Evolutionary conservation across 371 early-diverging fungal genomes (phyloP).

Genomic region (Mortierella sp.): DNA sequence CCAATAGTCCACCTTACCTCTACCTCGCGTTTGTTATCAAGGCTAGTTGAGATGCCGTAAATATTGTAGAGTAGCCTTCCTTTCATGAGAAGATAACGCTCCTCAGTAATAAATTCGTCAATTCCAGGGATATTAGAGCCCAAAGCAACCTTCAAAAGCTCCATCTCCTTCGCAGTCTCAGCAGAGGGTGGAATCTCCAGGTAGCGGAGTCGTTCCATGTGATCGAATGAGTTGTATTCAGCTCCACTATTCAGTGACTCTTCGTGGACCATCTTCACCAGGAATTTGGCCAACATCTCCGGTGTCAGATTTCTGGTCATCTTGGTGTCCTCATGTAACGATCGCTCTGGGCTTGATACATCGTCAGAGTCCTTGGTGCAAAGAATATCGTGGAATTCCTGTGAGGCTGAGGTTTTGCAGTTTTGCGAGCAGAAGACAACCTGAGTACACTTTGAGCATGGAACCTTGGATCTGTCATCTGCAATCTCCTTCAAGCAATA

Average conservation of each 20-base stretch:
- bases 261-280: slow-evolving; percentile 79
- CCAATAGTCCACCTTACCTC: slow-evolving; percentile 36
- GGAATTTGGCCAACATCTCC: slow-evolving; percentile 79
- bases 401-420: slow-evolving; percentile 67
- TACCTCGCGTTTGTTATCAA: slow-evolving; percentile 37
- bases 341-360: slow-evolving; percentile 18
- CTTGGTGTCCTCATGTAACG: slow-evolving; percentile 49
- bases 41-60: slow-evolving; percentile 66
- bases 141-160: slow-evolving; percentile 71
- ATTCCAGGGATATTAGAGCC: slow-evolving; percentile 80
- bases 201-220: slow-evolving; percentile 81
- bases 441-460: slow-evolving; percentile 66
- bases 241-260: slow-evolving; percentile 63
- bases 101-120: slow-evolving; percentile 84
- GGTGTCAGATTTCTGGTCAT: slow-evolving; percentile 69
- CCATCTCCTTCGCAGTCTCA: slow-evolving; percentile 64
- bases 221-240: slow-evolving; percentile 80
- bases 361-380: slow-evolving; percentile 59
- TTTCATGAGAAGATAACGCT: slow-evolving; percentile 83
- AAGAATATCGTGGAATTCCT: slow-evolving; percentile 75
- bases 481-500: slow-evolving; percentile 73
- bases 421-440: slow-evolving; percentile 72
- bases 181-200: slow-evolving; percentile 63
- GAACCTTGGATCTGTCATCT: slow-evolving; percentile 51
- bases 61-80: slow-evolving; percentile 83